Evolutionary conservation across 2,329 filamentous ascomycete genomes (phyloP).

Genomic region (Coniochaeta sp.): DNA sequence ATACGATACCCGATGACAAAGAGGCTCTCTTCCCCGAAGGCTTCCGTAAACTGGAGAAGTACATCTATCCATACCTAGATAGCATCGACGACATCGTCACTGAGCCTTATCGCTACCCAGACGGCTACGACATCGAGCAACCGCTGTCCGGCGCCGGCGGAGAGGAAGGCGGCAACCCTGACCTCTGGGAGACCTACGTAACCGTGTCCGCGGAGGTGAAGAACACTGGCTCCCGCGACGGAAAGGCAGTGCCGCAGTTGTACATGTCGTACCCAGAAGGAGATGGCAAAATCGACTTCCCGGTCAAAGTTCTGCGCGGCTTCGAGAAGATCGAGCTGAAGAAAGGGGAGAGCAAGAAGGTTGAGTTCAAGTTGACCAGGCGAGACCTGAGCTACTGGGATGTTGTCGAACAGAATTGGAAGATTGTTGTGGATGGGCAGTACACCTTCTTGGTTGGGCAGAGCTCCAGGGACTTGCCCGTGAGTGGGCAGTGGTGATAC

Average conservation of each 20-base stretch:
- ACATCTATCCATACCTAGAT: constrained; percentile 62
- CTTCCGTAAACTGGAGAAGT: constrained; percentile 57
- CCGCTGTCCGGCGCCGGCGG: constrained; percentile 58
- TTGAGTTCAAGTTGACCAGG: constrained; percentile 54
- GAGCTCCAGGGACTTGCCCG: constrained; percentile 14
- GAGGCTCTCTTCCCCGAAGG: constrained; percentile 52
- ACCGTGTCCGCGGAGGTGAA: constrained; percentile 40
- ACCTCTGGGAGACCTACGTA: constrained; percentile 51
- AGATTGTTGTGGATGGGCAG: constrained; percentile 24
- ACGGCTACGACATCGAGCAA: constrained; percentile 43
- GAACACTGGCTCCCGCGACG: constrained; percentile 40
- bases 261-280: constrained; percentile 34
- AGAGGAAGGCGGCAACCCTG: constrained; percentile 59
- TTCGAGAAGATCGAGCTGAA: constrained; percentile 62
- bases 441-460: constrained; percentile 15
- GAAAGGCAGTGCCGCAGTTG: constrained; percentile 38
- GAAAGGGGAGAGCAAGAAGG: constrained; percentile 41
- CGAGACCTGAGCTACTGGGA: constrained; percentile 72
- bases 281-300: constrained; percentile 47
- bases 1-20: constrained; percentile 43
- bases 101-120: constrained; percentile 40
- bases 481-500: constrained; percentile 13
- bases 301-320: constrained; percentile 58
- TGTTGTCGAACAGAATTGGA: constrained; percentile 60
- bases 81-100: constrained; percentile 36